These are phyloP conservation scores for Daldinia decipiens DNA, from an alignment of 495 filamentous ascomycete genomes.

Conservation along the genomic window DNA sequence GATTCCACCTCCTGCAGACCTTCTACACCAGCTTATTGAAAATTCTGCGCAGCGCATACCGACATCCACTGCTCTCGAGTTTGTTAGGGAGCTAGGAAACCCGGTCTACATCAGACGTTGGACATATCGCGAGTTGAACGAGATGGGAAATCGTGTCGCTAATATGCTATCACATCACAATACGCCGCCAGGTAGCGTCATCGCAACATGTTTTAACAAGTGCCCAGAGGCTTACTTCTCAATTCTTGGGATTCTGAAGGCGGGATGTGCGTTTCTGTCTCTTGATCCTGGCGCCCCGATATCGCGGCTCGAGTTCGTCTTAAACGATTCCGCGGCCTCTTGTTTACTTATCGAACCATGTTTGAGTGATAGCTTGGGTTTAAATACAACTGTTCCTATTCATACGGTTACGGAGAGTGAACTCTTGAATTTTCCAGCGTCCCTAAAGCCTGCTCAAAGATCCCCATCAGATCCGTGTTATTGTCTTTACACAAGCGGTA, in stretches of 20 bases:
- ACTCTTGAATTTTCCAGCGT: conserved; percentile 41
- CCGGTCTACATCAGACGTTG: conserved; percentile 57
- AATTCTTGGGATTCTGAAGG: conserved; percentile 82
- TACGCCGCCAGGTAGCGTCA: conserved; percentile 61
- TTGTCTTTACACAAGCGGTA: conserved; percentile 85
- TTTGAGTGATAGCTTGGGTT: conserved; percentile 38
- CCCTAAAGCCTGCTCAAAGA: conserved; percentile 30
- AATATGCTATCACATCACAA: conserved; percentile 56
- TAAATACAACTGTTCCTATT: conserved; percentile 48
- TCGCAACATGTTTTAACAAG: conserved; percentile 84
- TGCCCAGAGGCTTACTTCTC: conserved; percentile 80
- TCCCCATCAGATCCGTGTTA: conserved; percentile 67
- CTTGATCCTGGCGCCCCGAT: conserved; percentile 71
- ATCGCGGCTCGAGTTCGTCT: conserved; percentile 71
- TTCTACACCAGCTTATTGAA: conserved; percentile 75
- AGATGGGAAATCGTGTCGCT: conserved; percentile 69
- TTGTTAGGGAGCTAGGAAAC: conserved; percentile 57
- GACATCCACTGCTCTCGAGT: conserved; percentile 66
- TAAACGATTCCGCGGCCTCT: conserved; percentile 67
- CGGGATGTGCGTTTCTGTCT: conserved; percentile 84
- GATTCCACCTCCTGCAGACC: conserved; percentile 54
- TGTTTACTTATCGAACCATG: conserved; percentile 59
- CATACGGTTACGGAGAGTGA: conserved; percentile 49
- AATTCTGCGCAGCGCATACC: conserved; percentile 53
- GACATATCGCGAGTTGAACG: conserved; percentile 71